Base-by-base conservation (phyloP, 2,329 filamentous ascomycete genomes). In the Didymellaceae sp. region DNA sequence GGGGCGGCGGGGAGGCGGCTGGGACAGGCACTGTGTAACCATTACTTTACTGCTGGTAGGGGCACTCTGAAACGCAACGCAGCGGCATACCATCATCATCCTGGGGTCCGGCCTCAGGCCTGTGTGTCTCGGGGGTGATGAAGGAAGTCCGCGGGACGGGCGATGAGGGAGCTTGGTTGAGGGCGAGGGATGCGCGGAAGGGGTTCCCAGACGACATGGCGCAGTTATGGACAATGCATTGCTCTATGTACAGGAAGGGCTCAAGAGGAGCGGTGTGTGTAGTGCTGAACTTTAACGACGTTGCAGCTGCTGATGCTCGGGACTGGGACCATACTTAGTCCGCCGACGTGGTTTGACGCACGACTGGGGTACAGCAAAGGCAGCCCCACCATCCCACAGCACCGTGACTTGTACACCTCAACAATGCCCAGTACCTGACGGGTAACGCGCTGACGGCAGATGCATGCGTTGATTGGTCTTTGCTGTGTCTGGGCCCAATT, bases 151-250 rank as follows among this genome's bases (percentile, higher is more conserved):
- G 58, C 45, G 67, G 58, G 45, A 61, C 47, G 31, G 62, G 34
- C 38, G 61, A 58, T 18, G 62, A 51, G 17, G 54, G 42, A 50
- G 55, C 45, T 52, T 59, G 63, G 42, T 56, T 59, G 46, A 59
- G 62, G 35, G 60, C 51, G 51, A 65, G 61, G 55, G 72, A 72
- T 35, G 63, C 56, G 57, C 72, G 71, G 63, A 74, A 74, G 14
- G 72, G 72, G 54, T 74, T 74, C 55, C 69, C 71, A 57, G 72
- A 65, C 45, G 62, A 71, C 72, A 74, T 74, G 64, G 49, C 70
- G 63, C 53, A 53, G 45, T 58, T 60, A 71, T 54, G 53, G 67
- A 65, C 66, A 69, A 71, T 71, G 67, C 69, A 73, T 73, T 69
- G 65, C 71, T 66, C 62, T 70, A 70, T 69, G 61, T 68, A 73